phyloP scores from a whole-genome alignment of 176 grass and related monocot species.

The Canna indica region DNA sequence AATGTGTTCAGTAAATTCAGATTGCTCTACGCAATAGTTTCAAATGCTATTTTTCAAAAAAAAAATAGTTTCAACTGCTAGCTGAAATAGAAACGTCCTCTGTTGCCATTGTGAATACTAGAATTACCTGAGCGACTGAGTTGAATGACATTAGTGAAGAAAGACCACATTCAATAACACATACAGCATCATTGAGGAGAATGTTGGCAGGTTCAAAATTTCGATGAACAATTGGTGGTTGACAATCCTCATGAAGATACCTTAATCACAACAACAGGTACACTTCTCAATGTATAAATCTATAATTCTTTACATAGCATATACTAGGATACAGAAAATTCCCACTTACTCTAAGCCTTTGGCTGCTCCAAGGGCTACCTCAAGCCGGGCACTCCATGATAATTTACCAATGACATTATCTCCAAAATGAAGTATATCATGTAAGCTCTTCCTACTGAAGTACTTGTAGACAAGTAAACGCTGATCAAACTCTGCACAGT shows the following conservation, averaged over 20 bases:
- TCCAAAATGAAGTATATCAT: constrained; percentile 69
- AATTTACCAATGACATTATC: constrained; percentile 50
- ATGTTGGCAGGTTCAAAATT: constrained; percentile 74
- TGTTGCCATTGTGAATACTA: not conserved
- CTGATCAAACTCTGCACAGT: constrained; percentile 91
- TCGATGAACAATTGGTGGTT: constrained; percentile 63
- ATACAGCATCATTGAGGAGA: constrained; percentile 61
- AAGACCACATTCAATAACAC: constrained; percentile 72
- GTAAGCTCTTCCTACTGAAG: constrained; percentile 66
- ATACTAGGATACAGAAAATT: not conserved
- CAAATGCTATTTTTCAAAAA: too few relatives aligned
- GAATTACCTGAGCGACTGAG: constrained; percentile 69
- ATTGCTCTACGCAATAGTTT: not conserved
- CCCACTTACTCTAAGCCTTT: constrained; percentile 80
- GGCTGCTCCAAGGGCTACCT: constrained; percentile 65
- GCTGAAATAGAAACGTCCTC: not conserved
- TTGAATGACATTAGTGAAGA: constrained; percentile 34
- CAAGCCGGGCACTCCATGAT: constrained; percentile 78
- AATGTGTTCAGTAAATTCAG: not conserved
- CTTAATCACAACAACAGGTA: constrained; percentile 32
- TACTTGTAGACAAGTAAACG: constrained; percentile 71
- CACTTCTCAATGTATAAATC: not conserved
- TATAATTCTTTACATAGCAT: not conserved
- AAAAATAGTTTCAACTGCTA: too few relatives aligned
- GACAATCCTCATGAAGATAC: constrained; percentile 76